A percentile compares a stretch with the other conserved stretches of the same genome.
phyloP scores from a whole-genome alignment of 2,329 filamentous ascomycete genomes.

The Epichloe scottii region DNA sequence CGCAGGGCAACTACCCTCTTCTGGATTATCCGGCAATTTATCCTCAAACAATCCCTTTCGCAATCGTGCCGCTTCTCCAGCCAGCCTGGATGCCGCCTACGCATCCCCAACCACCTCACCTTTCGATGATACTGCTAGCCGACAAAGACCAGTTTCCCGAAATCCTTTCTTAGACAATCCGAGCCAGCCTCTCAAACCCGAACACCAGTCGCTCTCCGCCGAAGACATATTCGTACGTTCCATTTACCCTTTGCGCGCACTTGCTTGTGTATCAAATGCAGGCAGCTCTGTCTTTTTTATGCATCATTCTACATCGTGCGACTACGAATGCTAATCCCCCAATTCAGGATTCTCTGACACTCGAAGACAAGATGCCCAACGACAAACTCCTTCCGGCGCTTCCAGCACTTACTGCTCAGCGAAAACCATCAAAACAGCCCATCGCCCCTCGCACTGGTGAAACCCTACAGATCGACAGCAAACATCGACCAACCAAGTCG shows the following conservation, averaged over 20 bases:
- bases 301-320: too few relatives aligned
- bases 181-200: conserved; percentile 26
- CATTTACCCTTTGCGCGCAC: not conserved
- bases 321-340: conserved; percentile 5
- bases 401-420: conserved; percentile 26
- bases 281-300: not conserved
- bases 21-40: conserved; percentile 50
- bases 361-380: conserved; percentile 44
- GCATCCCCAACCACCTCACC: conserved; percentile 37
- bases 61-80: conserved; percentile 56
- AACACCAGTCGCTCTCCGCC: conserved; percentile 37
- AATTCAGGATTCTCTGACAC: conserved; percentile 51
- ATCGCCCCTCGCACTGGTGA: conserved; percentile 21
- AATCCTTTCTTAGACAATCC: conserved; percentile 63
- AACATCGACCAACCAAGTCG: conserved; percentile 52
- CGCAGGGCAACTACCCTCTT: conserved; percentile 11
- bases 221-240: conserved; percentile 67
- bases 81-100: conserved; percentile 21
- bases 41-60: conserved; percentile 75
- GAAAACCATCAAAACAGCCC: conserved; percentile 20
- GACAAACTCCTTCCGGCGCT: conserved; percentile 9
- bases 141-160: conserved; percentile 49
- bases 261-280: not conserved
- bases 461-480: conserved; percentile 26
- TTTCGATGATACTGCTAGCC: conserved; percentile 42